These are phyloP conservation scores for Daldinia concentrica DNA, from an alignment of 495 filamentous ascomycete species.

Conservation along the genomic window DNA sequence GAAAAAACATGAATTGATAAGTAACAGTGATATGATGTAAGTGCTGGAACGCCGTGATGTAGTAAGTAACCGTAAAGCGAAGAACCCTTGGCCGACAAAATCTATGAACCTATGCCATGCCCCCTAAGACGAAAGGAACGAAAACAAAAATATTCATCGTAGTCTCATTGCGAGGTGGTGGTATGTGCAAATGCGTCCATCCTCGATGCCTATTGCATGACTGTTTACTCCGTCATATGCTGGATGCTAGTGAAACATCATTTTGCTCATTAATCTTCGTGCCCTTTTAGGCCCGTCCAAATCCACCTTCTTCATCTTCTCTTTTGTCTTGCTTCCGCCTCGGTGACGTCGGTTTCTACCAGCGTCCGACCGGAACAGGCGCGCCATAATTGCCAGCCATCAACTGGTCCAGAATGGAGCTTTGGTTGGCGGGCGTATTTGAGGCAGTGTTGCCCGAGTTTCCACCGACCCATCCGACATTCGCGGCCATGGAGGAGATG, in stretches of 20 bases:
- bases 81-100: constrained; percentile 22
- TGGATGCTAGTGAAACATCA: constrained; percentile 26
- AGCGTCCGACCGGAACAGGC: constrained; percentile 78
- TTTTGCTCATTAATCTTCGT: constrained; percentile 31
- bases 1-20: constrained; percentile 1
- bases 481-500: constrained; percentile 75
- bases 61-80: constrained; percentile 9
- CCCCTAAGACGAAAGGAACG: constrained; percentile 21
- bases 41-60: constrained; percentile 28
- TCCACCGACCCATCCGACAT: constrained; percentile 80
- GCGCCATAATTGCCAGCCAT: constrained; percentile 80
- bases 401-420: constrained; percentile 80
- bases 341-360: constrained; percentile 52
- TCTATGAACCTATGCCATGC: constrained; percentile 41
- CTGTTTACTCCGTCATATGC: constrained; percentile 13
- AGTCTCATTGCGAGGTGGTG: constrained; percentile 36
- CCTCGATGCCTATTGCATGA: constrained; percentile 18
- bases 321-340: background rate
- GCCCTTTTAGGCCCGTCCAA: background rate
- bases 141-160: constrained; percentile 34
- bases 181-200: constrained; percentile 35
- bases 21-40: constrained; percentile 9
- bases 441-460: constrained; percentile 50
- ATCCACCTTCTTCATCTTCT: background rate
- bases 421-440: constrained; percentile 55